Base-by-base conservation (phyloP, 768 basidiomycete species). In the Mycena albidolilacea region DNA sequence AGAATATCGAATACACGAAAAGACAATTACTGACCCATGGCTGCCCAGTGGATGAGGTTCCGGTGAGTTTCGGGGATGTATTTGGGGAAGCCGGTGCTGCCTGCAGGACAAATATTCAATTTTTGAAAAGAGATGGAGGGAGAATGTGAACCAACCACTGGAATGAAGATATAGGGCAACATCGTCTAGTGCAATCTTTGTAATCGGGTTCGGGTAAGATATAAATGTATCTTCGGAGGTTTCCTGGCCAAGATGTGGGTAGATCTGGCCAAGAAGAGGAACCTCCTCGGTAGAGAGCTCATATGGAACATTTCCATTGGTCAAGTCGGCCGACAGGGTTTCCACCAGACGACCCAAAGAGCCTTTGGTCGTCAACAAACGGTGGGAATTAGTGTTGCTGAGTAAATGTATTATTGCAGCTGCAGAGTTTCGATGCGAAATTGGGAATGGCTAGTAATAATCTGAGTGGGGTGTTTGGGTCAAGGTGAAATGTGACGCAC, bases 261-360 rank as follows among this genome's bases (percentile, higher is more conserved):
- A 88, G 11, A 89, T 82, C n/a, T 84, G 81, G 64, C 84, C 86
- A 67, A 85, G 87, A 81, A 64, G 86, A 0, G 88, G 87, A 5
- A 83, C 82, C 69, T 85, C 84, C 43, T 84, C 81, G 17, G 85
- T 61, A 5, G 62, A 50, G 7, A 86, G 69, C 8, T 64, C 65
- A 15, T 77, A 80, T 2, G 65, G 70, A 2, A 81, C 71, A 21
- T 75, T 70, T 10, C 59, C 37, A 10, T 39, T 19, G 5, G 64
- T 54, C 7, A 84, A 55, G 14, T 80, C 77, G 0, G 69, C 38
- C 46, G 62, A 66, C 7, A 87, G 69, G 0, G 78, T 78, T 7
- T 81, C 71, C 11, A 87, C 30, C 0, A 88, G 78, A 0, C 69
- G 3, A 17, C 61, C 59, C 0, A 84, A 72, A 0, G 80, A 80